Percentiles rank a stretch among this genome's conserved stretches.
phyloP scores from a whole-genome alignment of 1,139 yeast species.

The Lodderomyces jiufengensis region DNA sequence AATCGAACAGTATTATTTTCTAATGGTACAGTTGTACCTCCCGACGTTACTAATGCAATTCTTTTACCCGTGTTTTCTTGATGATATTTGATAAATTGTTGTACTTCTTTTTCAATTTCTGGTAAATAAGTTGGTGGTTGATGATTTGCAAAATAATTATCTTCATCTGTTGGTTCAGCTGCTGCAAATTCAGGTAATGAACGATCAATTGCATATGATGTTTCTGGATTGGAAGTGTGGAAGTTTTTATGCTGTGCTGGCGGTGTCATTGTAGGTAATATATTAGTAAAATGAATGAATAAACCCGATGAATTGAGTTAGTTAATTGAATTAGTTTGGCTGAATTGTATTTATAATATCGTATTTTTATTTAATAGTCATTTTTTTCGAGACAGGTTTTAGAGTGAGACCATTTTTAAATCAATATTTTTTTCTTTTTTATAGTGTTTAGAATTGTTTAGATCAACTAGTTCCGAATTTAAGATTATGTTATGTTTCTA shows the following conservation, averaged over 20 bases:
- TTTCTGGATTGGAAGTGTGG: conserved; percentile 68
- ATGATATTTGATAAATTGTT: conserved; percentile 55
- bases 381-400: no score
- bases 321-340: no score
- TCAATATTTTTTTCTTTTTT: no score
- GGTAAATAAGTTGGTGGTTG: conserved; percentile 71
- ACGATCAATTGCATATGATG: conserved; percentile 76
- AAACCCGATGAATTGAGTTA: no score
- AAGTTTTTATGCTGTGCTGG: conserved; percentile 20
- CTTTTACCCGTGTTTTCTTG: conserved; percentile 34
- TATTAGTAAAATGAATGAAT: no score
- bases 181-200: conserved; percentile 72
- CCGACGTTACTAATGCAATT: conserved; percentile 84
- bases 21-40: conserved; percentile 98
- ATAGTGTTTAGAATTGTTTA: no score
- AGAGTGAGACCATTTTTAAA: no score
- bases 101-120: conserved; percentile 54
- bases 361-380: no score
- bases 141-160: conserved; percentile 66
- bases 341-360: no score
- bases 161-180: conserved; percentile 72
- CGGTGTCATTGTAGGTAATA: conserved; percentile 13
- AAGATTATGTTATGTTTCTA: no score
- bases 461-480: no score
- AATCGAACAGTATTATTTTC: conserved; percentile 95